Base-by-base conservation (phyloP, 2,329 filamentous ascomycete species). In the Sporothrix luriei region DNA sequence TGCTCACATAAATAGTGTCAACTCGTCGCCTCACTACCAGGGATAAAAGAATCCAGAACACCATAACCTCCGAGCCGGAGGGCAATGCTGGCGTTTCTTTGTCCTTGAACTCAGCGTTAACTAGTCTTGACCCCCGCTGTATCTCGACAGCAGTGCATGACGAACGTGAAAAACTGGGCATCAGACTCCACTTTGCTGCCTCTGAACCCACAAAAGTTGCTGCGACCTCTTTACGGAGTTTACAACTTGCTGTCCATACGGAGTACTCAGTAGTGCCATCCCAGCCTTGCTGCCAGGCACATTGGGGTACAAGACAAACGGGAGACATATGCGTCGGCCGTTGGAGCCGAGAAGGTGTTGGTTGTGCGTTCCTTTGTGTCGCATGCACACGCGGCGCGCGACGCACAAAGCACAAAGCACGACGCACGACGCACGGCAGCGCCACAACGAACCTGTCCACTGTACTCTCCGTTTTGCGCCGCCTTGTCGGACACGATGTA, bases 171-270 rank as follows among this genome's bases (percentile, higher is more conserved):
- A 65, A 65, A 65, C 43, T 51, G 61, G 61, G 26, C 61, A 49
- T 29, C 43, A n/a, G 43, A 10, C 46, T 49, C 61, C 61, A 65
- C 61, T 33, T 51, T 1, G 40, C 40, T 21, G 57, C 11, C 33
- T 26, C 38, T 9, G 21, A 62, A 62, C 57, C 57, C 57, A 62
- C 57, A 62, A 62, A 61, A 62, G 38, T 26, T 62, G 38, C 57
- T 62, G 57, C 57, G 57, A 62, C 57, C 57, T 46, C 57, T 62
- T 62, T 62, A 61, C 38, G 33, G 33, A 38, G 24, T 46, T 61
- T 9, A 33, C 7, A 33, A 7, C 4, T 33, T 16, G 54, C 26
- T n/a, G 13, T 33, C 4, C 26, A 40, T 4, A 46, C 43, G 43
- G 14, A n/a, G n/a, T n/a, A n/a, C 4, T 2, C 29, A 38, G 21